Conservation (phyloP, 345 rosid species). For the Gossypium arboreum region DNA sequence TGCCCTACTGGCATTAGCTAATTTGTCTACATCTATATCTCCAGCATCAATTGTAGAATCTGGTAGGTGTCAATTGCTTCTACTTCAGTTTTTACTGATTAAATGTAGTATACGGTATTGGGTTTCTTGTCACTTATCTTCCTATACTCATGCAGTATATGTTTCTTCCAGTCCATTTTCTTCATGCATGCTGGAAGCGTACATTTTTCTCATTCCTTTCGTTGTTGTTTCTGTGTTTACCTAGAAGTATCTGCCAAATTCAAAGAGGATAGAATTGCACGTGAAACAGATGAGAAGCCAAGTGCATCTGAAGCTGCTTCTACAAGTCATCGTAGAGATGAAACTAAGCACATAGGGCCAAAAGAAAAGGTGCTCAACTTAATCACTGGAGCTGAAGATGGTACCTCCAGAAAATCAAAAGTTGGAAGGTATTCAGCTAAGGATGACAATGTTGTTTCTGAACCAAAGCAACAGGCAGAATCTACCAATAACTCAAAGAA, state of each 20-base stretch:
- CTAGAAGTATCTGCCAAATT: constrained; percentile 66
- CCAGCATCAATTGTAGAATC: constrained; percentile 59
- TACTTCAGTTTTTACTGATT: not conserved
- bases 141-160: not conserved
- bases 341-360: constrained; percentile 33
- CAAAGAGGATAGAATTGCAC: constrained; percentile 53
- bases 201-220: not conserved
- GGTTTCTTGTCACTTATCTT: constrained; percentile 1
- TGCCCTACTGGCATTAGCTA: constrained; percentile 79
- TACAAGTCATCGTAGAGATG: constrained; percentile 36
- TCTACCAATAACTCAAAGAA: constrained; percentile 32
- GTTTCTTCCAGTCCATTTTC: not conserved
- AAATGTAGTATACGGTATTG: not conserved
- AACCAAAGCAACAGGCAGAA: constrained; percentile 38
- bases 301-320: constrained; percentile 52
- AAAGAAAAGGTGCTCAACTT: constrained; percentile 39
- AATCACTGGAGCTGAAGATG: constrained; percentile 35
- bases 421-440: constrained; percentile 36
- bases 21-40: constrained; percentile 57
- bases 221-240: constrained; percentile 27
- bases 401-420: constrained; percentile 45
- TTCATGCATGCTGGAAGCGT: not conserved
- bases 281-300: constrained; percentile 48
- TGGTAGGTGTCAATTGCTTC: constrained; percentile 32
- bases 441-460: constrained; percentile 34